These are phyloP conservation scores for Suillus variegatus DNA, from an alignment of 768 basidiomycete species.

Conservation along the genomic window DNA sequence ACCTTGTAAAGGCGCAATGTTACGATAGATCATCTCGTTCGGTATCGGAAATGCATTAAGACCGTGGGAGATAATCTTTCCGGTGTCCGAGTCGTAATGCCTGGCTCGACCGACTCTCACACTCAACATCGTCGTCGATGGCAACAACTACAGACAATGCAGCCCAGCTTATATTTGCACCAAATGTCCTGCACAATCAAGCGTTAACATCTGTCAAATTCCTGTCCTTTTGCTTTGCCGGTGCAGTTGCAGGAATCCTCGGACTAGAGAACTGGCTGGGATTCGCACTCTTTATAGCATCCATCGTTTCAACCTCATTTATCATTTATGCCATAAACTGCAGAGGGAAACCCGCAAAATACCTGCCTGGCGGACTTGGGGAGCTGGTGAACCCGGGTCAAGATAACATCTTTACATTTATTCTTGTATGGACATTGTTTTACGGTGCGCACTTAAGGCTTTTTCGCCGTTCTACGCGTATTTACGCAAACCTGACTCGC, in stretches of 20 bases:
- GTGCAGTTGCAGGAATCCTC: constrained; percentile 85
- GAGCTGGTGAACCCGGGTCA: constrained; percentile 84
- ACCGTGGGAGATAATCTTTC: constrained; percentile 1
- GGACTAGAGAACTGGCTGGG: constrained; percentile 86
- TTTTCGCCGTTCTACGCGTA: constrained; percentile 6
- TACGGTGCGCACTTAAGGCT: constrained; percentile 60
- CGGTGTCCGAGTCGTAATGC: neutral
- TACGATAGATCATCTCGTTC: neutral
- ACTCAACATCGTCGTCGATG: constrained; percentile 38
- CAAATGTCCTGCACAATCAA: constrained; percentile 67
- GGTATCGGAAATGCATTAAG: neutral
- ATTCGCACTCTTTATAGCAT: constrained; percentile 72
- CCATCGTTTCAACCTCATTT: constrained; percentile 67
- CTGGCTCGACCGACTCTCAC: constrained; percentile 10
- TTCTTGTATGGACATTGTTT: constrained; percentile 92
- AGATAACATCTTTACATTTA: constrained; percentile 88
- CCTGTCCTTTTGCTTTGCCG: constrained; percentile 80
- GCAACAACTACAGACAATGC: constrained; percentile 49
- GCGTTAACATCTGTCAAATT: constrained; percentile 72
- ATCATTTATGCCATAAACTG: constrained; percentile 74
- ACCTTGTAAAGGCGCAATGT: neutral
- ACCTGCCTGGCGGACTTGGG: constrained; percentile 59
- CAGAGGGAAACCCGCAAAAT: constrained; percentile 61
- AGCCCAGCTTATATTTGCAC: constrained; percentile 62
- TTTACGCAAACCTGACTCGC: constrained; percentile 7